phyloP scores from a whole-genome alignment of 768 basidiomycete genomes.

The Leccinum olivaceopallidum region DNA sequence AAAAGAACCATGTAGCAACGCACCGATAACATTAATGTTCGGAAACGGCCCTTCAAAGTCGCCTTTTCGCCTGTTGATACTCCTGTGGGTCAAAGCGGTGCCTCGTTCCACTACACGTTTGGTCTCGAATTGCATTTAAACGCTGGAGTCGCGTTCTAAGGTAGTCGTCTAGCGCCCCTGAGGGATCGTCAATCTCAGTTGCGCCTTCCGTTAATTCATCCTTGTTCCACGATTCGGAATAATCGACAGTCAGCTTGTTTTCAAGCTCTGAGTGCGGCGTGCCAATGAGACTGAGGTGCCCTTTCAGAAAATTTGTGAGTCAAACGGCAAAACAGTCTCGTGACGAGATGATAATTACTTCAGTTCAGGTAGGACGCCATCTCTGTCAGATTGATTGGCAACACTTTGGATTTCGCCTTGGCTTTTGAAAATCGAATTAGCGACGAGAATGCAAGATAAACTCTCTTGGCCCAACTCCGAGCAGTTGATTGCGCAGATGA shows the following conservation, averaged over 20 bases:
- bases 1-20: conserved; percentile 7
- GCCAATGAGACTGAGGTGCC: background rate
- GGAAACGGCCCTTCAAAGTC: conserved; percentile 76
- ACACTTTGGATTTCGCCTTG: background rate
- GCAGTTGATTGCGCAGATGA: conserved; percentile 6
- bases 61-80: conserved; percentile 83
- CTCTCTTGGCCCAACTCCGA: conserved; percentile 16
- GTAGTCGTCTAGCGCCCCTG: background rate
- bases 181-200: background rate
- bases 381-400: background rate
- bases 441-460: conserved; percentile 7
- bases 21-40: conserved; percentile 73
- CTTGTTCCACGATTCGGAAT: background rate
- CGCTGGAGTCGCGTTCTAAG: background rate
- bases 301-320: conserved; percentile 2
- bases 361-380: conserved; percentile 3
- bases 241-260: background rate
- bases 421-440: conserved; percentile 1
- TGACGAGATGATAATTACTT: conserved; percentile 6
- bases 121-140: background rate
- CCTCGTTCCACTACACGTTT: background rate
- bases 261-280: background rate
- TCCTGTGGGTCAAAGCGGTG: conserved; percentile 61
- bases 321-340: background rate
- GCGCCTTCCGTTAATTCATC: background rate